Evolutionary conservation across 192 early-diverging fungal genomes (phyloP), one percentile per base, ranked within the genome.

Genomic region (Rhizoclosmatium globosum): DNA sequence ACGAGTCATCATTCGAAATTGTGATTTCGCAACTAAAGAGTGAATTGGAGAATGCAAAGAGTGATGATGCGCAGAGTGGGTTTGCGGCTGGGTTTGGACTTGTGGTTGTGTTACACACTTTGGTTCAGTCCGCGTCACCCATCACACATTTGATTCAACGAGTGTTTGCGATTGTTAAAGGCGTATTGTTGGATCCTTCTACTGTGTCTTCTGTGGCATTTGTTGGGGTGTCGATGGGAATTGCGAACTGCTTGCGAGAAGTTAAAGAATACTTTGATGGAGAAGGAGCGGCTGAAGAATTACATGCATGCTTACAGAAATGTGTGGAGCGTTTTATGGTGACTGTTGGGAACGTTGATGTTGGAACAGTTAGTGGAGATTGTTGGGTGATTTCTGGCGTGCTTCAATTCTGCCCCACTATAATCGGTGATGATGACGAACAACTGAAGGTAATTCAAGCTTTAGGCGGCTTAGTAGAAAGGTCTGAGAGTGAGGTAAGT

Each of bases 81-180:
- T 72, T 72, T 59, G 71, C 53, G 11, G 71, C 71, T 72, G 71
- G 71, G 38, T 72, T 23, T 43, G 71, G 47, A 13, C 42, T 72
- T 2, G 39, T 9, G 3, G 58, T 58, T 42, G 71, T 72, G n/a
- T 7, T 72, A 1, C 71, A 43, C 2, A 53, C 31, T 15, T 53
- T 72, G 17, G 9, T 72, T 15, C 53, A 58, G 53, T 58, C 50
- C 9, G 50, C 71, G 2, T 41, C 38, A 6, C 71, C 71, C 11
- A 72, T 72, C 19, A 17, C 17, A 17, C 42, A 13, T 19, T n/a
- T 50, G 1, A 72, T 72, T 3, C 19, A 72, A 53, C 7, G 15
- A 38, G 50, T 72, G 13, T 13, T 58, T 3, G 11, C 47, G 9
- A 39, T 42, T 17, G 53, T 72, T 58, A 31, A 11, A 11, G 23